Base-by-base conservation (phyloP, 305 asterid species). In the Fraxinus latifolia region DNA sequence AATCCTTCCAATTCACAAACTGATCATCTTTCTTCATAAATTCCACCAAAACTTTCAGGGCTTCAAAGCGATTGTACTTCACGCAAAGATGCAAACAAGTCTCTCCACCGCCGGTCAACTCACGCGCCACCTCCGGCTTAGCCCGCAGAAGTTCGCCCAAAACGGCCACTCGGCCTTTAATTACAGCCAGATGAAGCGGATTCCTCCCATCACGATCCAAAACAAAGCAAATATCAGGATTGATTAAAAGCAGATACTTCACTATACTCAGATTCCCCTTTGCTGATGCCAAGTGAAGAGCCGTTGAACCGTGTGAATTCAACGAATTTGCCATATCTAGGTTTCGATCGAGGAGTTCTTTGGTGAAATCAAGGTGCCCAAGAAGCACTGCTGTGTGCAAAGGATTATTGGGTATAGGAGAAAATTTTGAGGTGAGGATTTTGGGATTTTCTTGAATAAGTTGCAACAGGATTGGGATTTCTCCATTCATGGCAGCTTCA, bases 171-270 rank as follows among this genome's bases (percentile, higher is more conserved):
- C 84, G 70, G 60, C 91, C 88, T 74, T 88, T 88, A 65, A 86
- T 86, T 55, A 86, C 89, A 11, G 87, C 91, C 34, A 86, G 82
- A 80, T 88, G 91, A 25, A 88, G 84, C 77, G 88, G 88, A 37
- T 67, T 81, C 79, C 86, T 29, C 77, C 88, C 89, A 14, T 85
- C 87, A 25, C 80, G 80, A 62, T 88, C 88, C 36, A 77, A 39
- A n/a, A 37, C 84, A 14, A 71, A 60, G 33, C 90, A 82, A 80
- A 82, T 70, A 34, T 85, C 81, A 78, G 85, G 80, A 78, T 86
- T 75, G 27, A 44, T 81, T 47, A 23, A 75, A 17, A 82, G 9
- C 55, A 88, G 75, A 79, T 74, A 83, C 23, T 75, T 84, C 60
- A 84, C 83, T 5, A 86, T 80, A 27, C 36, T 14, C 77, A 73